Percentiles rank a stretch among this genome's conserved stretches.
Conservation (phyloP, 164 flowering plant genomes). For the Piper longum region DNA sequence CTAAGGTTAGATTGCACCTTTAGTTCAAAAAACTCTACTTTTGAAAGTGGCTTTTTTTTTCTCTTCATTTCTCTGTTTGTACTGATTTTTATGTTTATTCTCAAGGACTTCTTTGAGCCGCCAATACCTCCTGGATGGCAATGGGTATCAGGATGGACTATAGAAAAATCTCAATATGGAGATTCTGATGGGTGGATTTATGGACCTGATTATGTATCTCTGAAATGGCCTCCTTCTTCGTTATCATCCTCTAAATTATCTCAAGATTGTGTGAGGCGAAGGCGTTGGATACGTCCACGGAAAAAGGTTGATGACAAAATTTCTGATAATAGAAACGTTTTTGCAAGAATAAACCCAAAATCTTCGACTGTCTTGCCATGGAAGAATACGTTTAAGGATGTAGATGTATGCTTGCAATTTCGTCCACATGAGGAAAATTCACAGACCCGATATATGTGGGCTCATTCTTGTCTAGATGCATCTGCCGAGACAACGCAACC, state of each 20-base stretch:
- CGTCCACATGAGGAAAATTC: conserved; percentile 53
- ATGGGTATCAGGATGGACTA: conserved; percentile 56
- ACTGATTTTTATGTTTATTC: conserved; percentile 8
- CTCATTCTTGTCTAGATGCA: conserved; percentile 34
- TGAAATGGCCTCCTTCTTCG: conserved; percentile 62
- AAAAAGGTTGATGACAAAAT: conserved; percentile 19
- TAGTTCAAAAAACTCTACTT: background rate
- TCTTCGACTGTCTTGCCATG: conserved; percentile 71
- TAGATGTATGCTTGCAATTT: conserved; percentile 57
- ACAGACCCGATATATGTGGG: conserved; percentile 52
- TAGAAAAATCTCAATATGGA: conserved; percentile 47
- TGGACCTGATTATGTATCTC: conserved; percentile 46
- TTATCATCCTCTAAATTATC: conserved; percentile 35
- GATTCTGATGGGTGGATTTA: conserved; percentile 80
- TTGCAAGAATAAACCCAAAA: conserved; percentile 45
- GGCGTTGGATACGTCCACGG: conserved; percentile 64
- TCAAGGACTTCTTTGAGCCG: conserved; percentile 68
- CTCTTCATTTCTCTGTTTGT: background rate
- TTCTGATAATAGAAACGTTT: conserved; percentile 8
- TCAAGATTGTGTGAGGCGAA: conserved; percentile 43
- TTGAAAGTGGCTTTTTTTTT: conserved; percentile 1
- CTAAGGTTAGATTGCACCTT: conserved; percentile 31
- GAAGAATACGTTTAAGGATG: conserved; percentile 44
- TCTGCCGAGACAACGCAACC: conserved; percentile 27
- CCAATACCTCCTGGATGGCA: conserved; percentile 57